A percentile compares a stretch with the other conserved stretches of the same genome.
Evolutionary conservation across 257 asterid species (phyloP).

Genomic region (Mentha longifolia): DNA sequence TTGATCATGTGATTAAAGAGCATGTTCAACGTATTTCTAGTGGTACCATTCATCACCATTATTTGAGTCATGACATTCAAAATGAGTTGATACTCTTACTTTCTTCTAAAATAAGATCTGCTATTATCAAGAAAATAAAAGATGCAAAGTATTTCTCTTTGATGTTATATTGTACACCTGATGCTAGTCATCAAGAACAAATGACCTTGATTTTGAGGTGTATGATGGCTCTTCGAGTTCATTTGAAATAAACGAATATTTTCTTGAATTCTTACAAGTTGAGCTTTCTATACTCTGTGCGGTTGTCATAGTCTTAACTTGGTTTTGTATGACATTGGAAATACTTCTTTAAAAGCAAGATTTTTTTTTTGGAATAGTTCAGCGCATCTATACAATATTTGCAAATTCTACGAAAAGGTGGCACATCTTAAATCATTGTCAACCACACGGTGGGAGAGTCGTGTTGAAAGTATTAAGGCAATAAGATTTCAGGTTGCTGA

Average conservation of each 20-base stretch:
- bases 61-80: no score
- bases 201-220: background rate
- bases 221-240: background rate
- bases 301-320: background rate
- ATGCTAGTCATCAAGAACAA: slow-evolving; percentile 10
- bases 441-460: no score
- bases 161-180: background rate
- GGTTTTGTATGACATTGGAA: background rate
- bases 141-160: background rate
- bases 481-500: no score
- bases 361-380: background rate
- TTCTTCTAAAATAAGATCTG: background rate
- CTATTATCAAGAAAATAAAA: background rate
- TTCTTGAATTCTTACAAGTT: background rate
- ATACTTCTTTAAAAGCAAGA: no score
- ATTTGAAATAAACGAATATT: background rate
- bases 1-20: no score
- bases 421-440: background rate
- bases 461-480: no score
- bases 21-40: no score
- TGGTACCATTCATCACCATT: no score
- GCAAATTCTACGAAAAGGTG: background rate
- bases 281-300: no score
- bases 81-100: background rate
- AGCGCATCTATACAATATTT: background rate